Evolutionary conservation across 176 grass and related monocot genomes (phyloP), one percentile per base, ranked within the genome.

Genomic region (Oryza brachyantha): DNA sequence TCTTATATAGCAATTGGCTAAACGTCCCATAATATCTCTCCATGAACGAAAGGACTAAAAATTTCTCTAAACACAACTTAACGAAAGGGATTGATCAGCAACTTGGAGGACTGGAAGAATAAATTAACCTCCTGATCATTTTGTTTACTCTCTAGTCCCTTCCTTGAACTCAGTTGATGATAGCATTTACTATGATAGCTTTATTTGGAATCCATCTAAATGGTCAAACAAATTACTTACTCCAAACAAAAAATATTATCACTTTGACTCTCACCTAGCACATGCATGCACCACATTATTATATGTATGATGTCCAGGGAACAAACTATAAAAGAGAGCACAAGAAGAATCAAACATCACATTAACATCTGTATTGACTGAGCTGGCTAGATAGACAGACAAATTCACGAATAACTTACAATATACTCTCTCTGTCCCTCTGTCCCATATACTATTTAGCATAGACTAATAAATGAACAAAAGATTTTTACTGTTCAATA

Each of bases 201-300:
- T 39, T 6, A 14, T 8, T 65, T 22, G 32, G 17, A 55, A 79
- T 24, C 46, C 22, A 65, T 26, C 26, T 21, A 34, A 21, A 58
- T 25, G 1, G 76, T 67, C 76, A 86, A 60, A 67, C 61, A 61
- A 28, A 29, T 61, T 80, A 61, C 10, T 46, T 22, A 11, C 46
- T 7, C 22, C 42, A 0, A 6, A 11, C 5, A 66, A 3, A 55
- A 73, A 13, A 45, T 28, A 34, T 41, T 58, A 41, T 65, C 59
- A 35, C 21, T 26, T 83, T 32, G 72, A 75, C 25, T 66, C 43
- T 4, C 12, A 13, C 21, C 13, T 36, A 54, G 34, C 29, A 7
- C n/a, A 7, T 7, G 10, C 41, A 48, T 3, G 5, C 41, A 7
- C 45, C 46, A 52, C 41, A 64, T 48, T 27, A 4, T 7, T 27